A percentile compares a stretch with the other conserved stretches of the same genome.
Evolutionary conservation across 2,329 filamentous ascomycete genomes (phyloP).

Genomic region (Ilyonectria destructans): DNA sequence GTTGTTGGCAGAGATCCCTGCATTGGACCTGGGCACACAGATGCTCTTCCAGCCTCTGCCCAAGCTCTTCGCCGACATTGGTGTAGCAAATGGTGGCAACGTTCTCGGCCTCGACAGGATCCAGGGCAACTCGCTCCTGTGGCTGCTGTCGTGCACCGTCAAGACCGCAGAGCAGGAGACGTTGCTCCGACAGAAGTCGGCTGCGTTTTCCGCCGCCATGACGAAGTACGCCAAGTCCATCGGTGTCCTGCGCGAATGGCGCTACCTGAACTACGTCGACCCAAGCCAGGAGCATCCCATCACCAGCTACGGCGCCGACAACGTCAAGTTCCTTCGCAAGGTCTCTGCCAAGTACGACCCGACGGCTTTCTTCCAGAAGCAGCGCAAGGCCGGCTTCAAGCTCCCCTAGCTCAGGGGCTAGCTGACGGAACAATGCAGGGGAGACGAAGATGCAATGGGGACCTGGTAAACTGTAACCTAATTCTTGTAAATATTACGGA

Average conservation of each 20-base stretch:
- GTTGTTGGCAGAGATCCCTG: conserved; percentile 46
- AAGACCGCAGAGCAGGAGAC: conserved; percentile 52
- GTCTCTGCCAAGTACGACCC: conserved; percentile 55
- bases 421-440: not conserved
- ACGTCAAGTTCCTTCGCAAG: conserved; percentile 50
- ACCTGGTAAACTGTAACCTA: not conserved
- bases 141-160: conserved; percentile 56
- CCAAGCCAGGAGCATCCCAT: conserved; percentile 57
- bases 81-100: conserved; percentile 50
- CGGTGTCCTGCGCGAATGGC: conserved; percentile 52
- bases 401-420: conserved; percentile 24
- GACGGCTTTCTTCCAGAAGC: conserved; percentile 53
- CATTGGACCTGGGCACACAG: conserved; percentile 47
- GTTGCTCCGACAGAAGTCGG: conserved; percentile 38
- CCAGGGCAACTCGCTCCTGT: conserved; percentile 55
- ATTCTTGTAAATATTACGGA: not conserved
- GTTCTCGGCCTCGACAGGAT: conserved; percentile 53
- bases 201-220: conserved; percentile 22
- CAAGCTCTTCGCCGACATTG: conserved; percentile 41
- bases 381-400: conserved; percentile 52
- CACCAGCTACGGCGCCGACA: conserved; percentile 56
- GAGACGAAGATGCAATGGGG: not conserved
- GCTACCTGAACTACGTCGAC: conserved; percentile 62
- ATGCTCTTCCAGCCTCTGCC: conserved; percentile 54
- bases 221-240: conserved; percentile 49